phyloP scores from a whole-genome alignment of 345 rosid genomes.

The Acer saccharum region DNA sequence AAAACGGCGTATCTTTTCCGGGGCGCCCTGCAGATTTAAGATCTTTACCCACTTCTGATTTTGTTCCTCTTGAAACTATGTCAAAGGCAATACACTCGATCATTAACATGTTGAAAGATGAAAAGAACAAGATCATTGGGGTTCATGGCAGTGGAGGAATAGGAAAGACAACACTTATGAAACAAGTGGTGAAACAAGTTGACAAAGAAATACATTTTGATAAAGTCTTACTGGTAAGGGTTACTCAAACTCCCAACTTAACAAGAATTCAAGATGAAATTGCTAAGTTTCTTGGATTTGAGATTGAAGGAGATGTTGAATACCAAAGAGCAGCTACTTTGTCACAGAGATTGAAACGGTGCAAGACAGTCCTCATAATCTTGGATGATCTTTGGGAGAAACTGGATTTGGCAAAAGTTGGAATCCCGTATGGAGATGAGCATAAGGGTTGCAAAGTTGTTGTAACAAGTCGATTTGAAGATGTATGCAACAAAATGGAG shows the following conservation, averaged over 20 bases:
- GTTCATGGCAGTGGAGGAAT: conserved; percentile 7
- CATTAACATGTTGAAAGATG: neutral
- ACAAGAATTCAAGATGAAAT: conserved; percentile 23
- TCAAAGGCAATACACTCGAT: neutral
- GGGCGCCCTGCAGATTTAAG: neutral
- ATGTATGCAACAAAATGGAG: conserved; percentile 22
- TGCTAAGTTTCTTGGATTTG: conserved; percentile 13
- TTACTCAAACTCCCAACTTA: conserved; percentile 17
- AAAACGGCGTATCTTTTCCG: neutral
- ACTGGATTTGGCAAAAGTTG: conserved; percentile 25
- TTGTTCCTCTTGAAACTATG: neutral
- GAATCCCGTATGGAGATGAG: conserved; percentile 22
- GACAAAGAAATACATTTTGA: conserved; percentile 13
- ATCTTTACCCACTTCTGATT: neutral
- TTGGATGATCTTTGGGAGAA: conserved; percentile 35
- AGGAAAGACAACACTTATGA: neutral
- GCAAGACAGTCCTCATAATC: conserved; percentile 30
- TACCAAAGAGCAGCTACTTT: conserved; percentile 16
- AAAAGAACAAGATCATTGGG: neutral
- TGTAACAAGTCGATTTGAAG: conserved; percentile 21
- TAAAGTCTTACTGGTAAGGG: neutral
- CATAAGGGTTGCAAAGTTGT: conserved; percentile 32
- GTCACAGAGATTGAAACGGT: neutral
- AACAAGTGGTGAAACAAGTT: neutral
- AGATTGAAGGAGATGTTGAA: conserved; percentile 15